These are phyloP conservation scores for Sphagnum magellanicum DNA, from an alignment of 228 moss, liverwort and hornwort species.

Conservation along the genomic window DNA sequence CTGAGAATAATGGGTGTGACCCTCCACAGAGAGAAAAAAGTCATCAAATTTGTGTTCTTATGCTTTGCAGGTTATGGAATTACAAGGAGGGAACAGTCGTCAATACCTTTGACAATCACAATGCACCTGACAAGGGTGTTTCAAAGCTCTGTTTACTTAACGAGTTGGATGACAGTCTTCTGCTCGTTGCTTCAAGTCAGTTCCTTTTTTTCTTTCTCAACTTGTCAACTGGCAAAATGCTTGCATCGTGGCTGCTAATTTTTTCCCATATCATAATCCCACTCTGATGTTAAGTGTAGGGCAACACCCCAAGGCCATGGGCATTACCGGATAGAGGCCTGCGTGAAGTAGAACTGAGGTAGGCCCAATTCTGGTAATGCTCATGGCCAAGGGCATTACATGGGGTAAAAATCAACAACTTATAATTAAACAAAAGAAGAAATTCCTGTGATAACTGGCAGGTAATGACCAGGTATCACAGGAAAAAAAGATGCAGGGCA, in stretches of 20 bases:
- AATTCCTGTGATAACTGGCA: no score
- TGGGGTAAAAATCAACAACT: no score
- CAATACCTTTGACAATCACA: constrained; percentile 52
- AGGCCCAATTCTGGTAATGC: no score
- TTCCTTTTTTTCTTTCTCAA: not conserved
- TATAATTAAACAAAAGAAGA: no score
- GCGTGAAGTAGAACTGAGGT: no score
- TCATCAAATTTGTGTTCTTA: no score
- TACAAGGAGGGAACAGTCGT: constrained; percentile 34
- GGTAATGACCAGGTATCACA: no score
- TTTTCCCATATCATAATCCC: not conserved
- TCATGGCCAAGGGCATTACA: no score
- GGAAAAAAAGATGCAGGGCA: no score
- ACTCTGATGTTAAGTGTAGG: not conserved
- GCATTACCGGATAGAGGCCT: no score
- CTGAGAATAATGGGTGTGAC: no score
- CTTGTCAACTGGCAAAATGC: not conserved
- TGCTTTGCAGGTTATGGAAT: constrained; percentile 39
- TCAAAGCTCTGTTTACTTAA: constrained; percentile 46
- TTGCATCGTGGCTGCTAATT: not conserved
- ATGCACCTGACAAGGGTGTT: constrained; percentile 45
- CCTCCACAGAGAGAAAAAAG: no score
- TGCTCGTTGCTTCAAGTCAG: constrained; percentile 54
- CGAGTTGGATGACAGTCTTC: constrained; percentile 48
- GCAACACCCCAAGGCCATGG: not conserved